Evolutionary conservation across 2,329 filamentous ascomycete genomes (phyloP), one percentile per base, ranked within the genome.

Genomic region (Juglanconis sp.): DNA sequence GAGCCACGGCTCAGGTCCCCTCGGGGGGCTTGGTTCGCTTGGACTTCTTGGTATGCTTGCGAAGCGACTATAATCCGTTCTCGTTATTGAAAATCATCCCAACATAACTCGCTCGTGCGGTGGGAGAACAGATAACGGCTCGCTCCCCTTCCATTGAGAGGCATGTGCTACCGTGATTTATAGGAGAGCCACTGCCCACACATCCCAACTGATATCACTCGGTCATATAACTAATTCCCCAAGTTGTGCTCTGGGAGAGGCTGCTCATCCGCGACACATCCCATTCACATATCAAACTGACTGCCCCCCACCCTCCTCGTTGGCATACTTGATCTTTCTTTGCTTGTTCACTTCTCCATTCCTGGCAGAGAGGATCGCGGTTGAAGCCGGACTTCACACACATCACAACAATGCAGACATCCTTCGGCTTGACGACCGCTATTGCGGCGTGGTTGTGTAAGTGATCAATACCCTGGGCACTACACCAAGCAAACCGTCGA

Each of bases 371-470:
- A 46, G 32, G 17, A 34, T 4, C 32, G 24, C n/a, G 24, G 44
- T 47, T 17, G 35, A 34, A 49, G 31, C 38, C 40, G 42, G 31
- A 35, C 40, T 49, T 38, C 17, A 49, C 6, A 48, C 15, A 48
- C 15, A 24, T 31, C 57, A 56, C 30, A 6, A 60, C 35, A 10
- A 57, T 63, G 61, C 47, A 54, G 11, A 40, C 54, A 44, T 8
- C 30, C 36, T 55, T 50, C 7, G 11, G 34, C 24, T 24, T 58
- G 24, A 49, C 54, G 3, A 55, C 58, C 53, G 57, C 58, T 15
- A 15, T 51, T n/a, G 57, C 61, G 50, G 61, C 54, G 24, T 55
- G 56, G 32, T 36, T 61, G 32, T 56, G 61, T 63, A 49, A 63
- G 61, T 61, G 30, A 34, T 17, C 17, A 24, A 24, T n/a, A n/a